Evolutionary conservation across 441 rosid species (phyloP), one percentile per base, ranked within the genome.

Genomic region (Geranium incanum): DNA sequence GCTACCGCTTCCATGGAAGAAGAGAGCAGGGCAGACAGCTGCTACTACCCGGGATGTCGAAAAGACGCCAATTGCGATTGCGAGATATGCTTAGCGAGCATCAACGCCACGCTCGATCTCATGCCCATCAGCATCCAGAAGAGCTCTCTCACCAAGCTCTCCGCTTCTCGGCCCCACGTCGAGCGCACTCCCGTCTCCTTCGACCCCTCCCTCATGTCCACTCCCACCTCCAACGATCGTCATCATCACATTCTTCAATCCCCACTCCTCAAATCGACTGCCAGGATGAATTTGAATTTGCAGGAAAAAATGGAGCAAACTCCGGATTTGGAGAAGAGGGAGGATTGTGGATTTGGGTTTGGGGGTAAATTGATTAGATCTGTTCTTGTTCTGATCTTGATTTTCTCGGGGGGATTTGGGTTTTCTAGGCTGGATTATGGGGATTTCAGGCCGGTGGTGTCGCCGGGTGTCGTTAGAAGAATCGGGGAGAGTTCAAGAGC

Each of bases 81-180:
- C 72, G 83, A 87, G 39, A 88, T 89, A 36, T 94, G 97, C 84
- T 77, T 90, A 36, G 91, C 87, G 12, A 89, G 97, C 82, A 86
- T 92, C 85, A 89, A 83, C 65, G 96, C 97, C 37, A 92, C 93
- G 62, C 92, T 88, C 39, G 99, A 95, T 69, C 97, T 95, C 75
- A 84, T 88, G 89, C 86, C 96, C 16, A 16, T 43, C 3, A 91
- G 88, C 74, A 74, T 81, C 12, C 92, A 89, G 39, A 89, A 84
- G 71, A 87, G 84, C 75, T 89, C 95, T 0, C 84, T 90, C 77
- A 83, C 90, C 6, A 88, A 84, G 77, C 78, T 89, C 74, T 87
- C 87, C 16, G 67, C 79, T 66, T 75, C 84, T 0, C 71, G 79
- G 0, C 78, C 75, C 55, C 75, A 74, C 5, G 62, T 78, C 0